Base-by-base conservation (phyloP, 2,329 filamentous ascomycete genomes). In the Apiospora marii region DNA sequence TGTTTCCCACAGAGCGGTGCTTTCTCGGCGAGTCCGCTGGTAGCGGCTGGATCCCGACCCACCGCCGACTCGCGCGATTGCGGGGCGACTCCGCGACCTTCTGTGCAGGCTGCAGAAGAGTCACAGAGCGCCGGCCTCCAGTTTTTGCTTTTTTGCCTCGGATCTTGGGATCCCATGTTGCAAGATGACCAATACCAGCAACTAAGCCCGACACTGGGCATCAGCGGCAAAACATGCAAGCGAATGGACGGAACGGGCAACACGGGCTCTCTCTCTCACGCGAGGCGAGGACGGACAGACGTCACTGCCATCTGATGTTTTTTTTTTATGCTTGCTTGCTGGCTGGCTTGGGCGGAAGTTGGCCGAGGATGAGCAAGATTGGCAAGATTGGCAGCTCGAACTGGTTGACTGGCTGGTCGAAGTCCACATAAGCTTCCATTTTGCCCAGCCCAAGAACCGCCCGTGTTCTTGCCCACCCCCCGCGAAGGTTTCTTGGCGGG, bases 361-460 rank as follows among this genome's bases (percentile, higher is more conserved):
- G 58, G 58, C 58, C 58, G 58, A 64, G 53, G 30, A 27, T 53
- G 16, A n/a, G 24, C 4, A 5, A 3, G 27, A 51, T 22, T 27
- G 14, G 19, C 34, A 12, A 16, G 51, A 5, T 19, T 58, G 51
- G 51, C 51, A 58, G 49, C 14, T 34, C 51, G 51, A 58, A 58
- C 46, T 22, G 19, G 49, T 51, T 12, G 27, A 34, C 51, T 27
- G 34, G 30, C 46, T 22, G 19, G 49, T 51, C n/a, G 27, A 34
- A 61, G 58, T 64, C 58, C 58, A 41, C 58, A 64, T 41, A 64
- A 64, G 58, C 58, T 64, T 64, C 58, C 19, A 64, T n/a, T n/a
- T 19, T 30, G 51, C 27, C 16, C 27, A 30, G 30, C 51, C 53
- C 19, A 64, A 41, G 58, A 6, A 49, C 19, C 37, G 37, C 37